A percentile compares a stretch with the other conserved stretches of the same genome.
These are phyloP conservation scores for Dactylellina sp. DNA, from an alignment of 2,329 filamentous ascomycete species.

Conservation along the genomic window DNA sequence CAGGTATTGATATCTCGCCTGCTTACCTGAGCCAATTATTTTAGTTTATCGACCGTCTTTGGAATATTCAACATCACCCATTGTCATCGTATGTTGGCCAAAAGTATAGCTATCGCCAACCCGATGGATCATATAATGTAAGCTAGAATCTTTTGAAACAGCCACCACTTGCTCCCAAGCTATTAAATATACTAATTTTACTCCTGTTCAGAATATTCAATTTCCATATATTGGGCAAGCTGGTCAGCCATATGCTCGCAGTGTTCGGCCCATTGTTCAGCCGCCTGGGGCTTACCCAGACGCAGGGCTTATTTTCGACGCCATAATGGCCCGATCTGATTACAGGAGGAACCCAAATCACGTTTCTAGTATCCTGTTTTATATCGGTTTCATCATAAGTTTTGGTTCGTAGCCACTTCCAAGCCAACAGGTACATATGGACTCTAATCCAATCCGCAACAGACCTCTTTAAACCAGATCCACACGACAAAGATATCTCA, in stretches of 20 bases:
- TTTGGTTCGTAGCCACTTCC: conserved; percentile 77
- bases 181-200: not conserved
- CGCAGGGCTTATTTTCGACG: conserved; percentile 73
- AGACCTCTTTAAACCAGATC: conserved; percentile 78
- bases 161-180: not conserved
- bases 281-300: conserved; percentile 76
- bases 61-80: conserved; percentile 78
- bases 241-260: conserved; percentile 75
- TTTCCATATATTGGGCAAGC: conserved; percentile 76
- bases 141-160: conserved; percentile 52
- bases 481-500: conserved; percentile 70
- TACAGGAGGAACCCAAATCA: conserved; percentile 76
- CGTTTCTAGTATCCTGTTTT: conserved; percentile 77
- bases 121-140: conserved; percentile 78
- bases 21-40: not conserved
- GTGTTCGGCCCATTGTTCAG: conserved; percentile 71
- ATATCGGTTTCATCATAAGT: conserved; percentile 79
- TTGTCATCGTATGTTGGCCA: conserved; percentile 74
- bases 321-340: conserved; percentile 70
- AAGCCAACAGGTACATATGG: no score
- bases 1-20: not conserved
- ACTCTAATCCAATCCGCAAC: not conserved
- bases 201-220: conserved; percentile 69
- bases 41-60: conserved; percentile 75
- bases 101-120: conserved; percentile 74